A percentile compares a stretch with the other conserved stretches of the same genome.
These are phyloP conservation scores for Chytridium lagenaria DNA, from an alignment of 371 early-diverging fungal genomes.

Conservation along the genomic window DNA sequence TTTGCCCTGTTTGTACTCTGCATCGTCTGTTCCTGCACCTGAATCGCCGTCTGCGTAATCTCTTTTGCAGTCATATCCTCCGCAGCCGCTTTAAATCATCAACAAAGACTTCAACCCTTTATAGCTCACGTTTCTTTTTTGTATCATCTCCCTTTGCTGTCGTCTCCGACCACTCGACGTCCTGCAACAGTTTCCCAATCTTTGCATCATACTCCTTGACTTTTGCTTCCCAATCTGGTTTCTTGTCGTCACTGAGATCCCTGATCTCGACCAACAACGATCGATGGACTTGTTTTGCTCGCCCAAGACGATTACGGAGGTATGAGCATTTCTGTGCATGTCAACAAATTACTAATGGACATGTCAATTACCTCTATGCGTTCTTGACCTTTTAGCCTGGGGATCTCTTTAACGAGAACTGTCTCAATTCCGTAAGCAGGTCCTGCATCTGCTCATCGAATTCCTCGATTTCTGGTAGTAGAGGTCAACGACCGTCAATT, in stretches of 20 bases:
- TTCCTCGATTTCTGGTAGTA: constrained; percentile 54
- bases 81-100: constrained; percentile 27
- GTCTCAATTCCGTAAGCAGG: constrained; percentile 50
- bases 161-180: constrained; percentile 64
- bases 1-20: constrained; percentile 52
- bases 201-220: constrained; percentile 49
- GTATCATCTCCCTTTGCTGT: constrained; percentile 40
- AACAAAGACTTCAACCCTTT: background rate
- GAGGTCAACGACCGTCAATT: too few relatives aligned
- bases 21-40: constrained; percentile 56
- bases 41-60: constrained; percentile 52
- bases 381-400: constrained; percentile 54
- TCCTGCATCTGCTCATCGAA: constrained; percentile 63
- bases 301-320: constrained; percentile 53
- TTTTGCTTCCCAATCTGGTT: constrained; percentile 48
- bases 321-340: constrained; percentile 59
- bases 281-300: constrained; percentile 61
- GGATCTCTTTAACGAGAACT: constrained; percentile 53
- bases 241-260: constrained; percentile 43
- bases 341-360: background rate
- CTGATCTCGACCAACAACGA: constrained; percentile 60
- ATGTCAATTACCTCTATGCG: constrained; percentile 54
- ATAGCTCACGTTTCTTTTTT: constrained; percentile 28
- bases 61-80: constrained; percentile 64
- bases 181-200: constrained; percentile 56